Percentiles rank a stretch among this genome's conserved stretches.
These are phyloP conservation scores for Pleurotus citrinopileatus DNA, from an alignment of 768 basidiomycete genomes.

Conservation along the genomic window DNA sequence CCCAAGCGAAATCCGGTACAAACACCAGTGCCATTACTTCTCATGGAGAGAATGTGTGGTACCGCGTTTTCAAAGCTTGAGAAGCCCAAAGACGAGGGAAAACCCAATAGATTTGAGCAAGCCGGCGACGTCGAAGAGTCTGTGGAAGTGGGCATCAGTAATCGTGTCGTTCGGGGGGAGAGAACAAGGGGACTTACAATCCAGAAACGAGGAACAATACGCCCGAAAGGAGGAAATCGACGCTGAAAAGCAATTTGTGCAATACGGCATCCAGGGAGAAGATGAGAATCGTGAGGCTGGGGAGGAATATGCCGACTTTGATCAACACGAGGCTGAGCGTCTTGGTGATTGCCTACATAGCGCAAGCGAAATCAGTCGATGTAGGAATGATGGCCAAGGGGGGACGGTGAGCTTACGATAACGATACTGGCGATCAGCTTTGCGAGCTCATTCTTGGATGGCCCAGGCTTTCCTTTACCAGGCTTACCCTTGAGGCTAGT, in stretches of 20 bases:
- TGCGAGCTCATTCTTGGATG: constrained; percentile 23
- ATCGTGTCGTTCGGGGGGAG: not conserved
- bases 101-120: not conserved
- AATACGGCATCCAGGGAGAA: constrained; percentile 22
- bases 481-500: constrained; percentile 13
- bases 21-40: no score
- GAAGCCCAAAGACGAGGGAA: not conserved
- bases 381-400: not conserved
- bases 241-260: constrained; percentile 21
- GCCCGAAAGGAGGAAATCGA: constrained; percentile 25
- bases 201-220: constrained; percentile 25
- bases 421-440: constrained; percentile 22
- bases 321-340: constrained; percentile 20
- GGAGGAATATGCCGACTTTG: constrained; percentile 17
- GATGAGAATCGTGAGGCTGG: constrained; percentile 20
- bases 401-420: constrained; percentile 15
- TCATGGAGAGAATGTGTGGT: no score
- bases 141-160: not conserved
- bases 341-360: constrained; percentile 19
- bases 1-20: no score
- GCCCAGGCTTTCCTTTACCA: constrained; percentile 16
- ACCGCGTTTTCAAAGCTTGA: no score
- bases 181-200: constrained; percentile 14
- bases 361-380: not conserved
- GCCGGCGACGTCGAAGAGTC: not conserved